phyloP scores from a whole-genome alignment of 2,329 filamentous ascomycete genomes.

The Cryphonectria naterciae region DNA sequence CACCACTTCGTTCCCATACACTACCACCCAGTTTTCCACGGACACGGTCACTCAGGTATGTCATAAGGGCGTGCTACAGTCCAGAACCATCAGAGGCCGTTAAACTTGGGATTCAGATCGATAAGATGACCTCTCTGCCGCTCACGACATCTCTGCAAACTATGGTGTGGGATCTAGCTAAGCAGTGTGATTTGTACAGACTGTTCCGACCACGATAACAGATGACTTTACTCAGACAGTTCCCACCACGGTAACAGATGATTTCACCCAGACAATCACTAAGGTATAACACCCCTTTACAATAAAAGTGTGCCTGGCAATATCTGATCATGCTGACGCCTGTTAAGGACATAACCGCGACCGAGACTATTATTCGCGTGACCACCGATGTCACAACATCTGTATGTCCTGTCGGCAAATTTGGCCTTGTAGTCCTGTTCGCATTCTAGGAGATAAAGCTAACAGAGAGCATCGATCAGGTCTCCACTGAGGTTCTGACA shows the following conservation, averaged over 20 bases:
- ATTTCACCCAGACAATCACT: not conserved
- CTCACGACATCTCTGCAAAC: not conserved
- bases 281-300: not conserved
- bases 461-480: not conserved
- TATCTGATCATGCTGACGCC: not conserved
- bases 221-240: too few relatives aligned
- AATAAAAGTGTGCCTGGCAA: not conserved
- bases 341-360: not conserved
- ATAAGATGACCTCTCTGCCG: too few relatives aligned
- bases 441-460: not conserved
- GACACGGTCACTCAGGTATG: slow-evolving; percentile 1
- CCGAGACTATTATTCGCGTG: not conserved
- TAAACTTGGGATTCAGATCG: not conserved
- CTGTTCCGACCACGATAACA: not conserved
- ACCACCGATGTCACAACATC: not conserved
- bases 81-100: not conserved
- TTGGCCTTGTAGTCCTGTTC: not conserved
- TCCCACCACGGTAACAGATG: not conserved
- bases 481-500: slow-evolving; percentile 2
- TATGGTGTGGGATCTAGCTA: not conserved
- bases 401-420: not conserved
- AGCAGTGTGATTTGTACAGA: not conserved
- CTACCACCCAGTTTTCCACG: not conserved
- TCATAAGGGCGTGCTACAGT: not conserved
- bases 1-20: slow-evolving; percentile 6